These are phyloP conservation scores for Cronartium ribicola DNA, from an alignment of 1,284 basidiomycete genomes.

Conservation along the genomic window DNA sequence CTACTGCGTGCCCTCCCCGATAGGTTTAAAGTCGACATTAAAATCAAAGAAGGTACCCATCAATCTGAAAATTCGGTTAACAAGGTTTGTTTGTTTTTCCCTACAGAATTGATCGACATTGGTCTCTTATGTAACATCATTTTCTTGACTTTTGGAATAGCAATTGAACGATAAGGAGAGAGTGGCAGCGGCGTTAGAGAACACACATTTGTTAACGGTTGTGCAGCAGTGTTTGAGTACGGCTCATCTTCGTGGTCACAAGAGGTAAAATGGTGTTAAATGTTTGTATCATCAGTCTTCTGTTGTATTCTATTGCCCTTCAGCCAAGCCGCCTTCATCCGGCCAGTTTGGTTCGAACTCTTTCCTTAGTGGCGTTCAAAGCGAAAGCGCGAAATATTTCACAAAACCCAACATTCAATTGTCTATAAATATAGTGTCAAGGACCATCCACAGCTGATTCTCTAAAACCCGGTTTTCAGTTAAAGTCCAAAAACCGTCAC, in stretches of 20 bases:
- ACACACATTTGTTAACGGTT: constrained; percentile 75
- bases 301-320: too few species aligned
- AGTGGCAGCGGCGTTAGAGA: constrained; percentile 94
- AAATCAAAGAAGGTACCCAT: constrained; percentile 88
- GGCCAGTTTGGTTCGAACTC: too few species aligned
- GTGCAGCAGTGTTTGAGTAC: constrained; percentile 77
- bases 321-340: too few species aligned
- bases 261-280: too few species aligned
- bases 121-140: background rate
- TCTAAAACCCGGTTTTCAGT: too few species aligned
- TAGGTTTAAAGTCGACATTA: constrained; percentile 91
- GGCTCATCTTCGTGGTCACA: constrained; percentile 53
- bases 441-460: too few species aligned
- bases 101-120: background rate
- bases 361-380: too few species aligned
- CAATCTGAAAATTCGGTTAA: constrained; percentile 82
- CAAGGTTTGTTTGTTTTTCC: constrained; percentile 31
- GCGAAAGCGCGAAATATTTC: too few species aligned
- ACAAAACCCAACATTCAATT: too few species aligned
- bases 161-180: constrained; percentile 99
- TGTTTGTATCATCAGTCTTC: too few species aligned
- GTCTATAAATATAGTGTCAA: too few species aligned
- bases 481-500: too few species aligned
- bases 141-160: constrained; percentile 63
- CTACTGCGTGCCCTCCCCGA: constrained; percentile 82